Base-by-base conservation (phyloP, 148 eudicot species). In the Rhododendron simsii region DNA sequence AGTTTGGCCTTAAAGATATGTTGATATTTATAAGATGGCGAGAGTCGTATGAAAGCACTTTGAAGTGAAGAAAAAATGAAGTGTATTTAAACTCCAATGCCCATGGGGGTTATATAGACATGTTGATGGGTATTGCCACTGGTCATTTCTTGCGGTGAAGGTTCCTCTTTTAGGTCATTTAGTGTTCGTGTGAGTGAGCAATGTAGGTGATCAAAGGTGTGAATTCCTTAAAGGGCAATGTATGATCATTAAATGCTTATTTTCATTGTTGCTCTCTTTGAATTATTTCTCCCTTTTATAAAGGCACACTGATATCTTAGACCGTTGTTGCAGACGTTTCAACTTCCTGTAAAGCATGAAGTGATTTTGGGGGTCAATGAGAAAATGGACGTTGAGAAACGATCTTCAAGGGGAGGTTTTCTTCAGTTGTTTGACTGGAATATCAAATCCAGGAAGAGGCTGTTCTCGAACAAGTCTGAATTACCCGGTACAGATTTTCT, bases 361-460 rank as follows among this genome's bases (percentile, higher is more conserved):
- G 47, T 75, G 81, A 39, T 39, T 57, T 75, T 73, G 45, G 78
- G 63, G 73, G 71, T 78, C 85, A 76, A 86, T 85, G 90, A 85
- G 86, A 86, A 86, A 91, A 96, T 96, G 99, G 98, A 93, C 82
- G 87, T 92, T 63, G 98, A 94, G 88, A 92, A 91, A 82, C 91
- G 90, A 89, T 89, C 88, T 63, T 92, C 92, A 2, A 96, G 92
- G 88, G 99, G 98, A 41, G 92, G 98, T 30, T 93, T 97, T 83
- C 92, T 94, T 82, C 92, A 95, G 91, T 88, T 97, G 94, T 97
- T 97, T 85, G 99, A 95, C 88, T 97, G 98, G 98, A 93, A 94
- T 91, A 92, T 87, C 59, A 97, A 97, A 91, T 94, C 98, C 39
- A 90, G 93, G 87, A 97, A 94, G 86, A 97, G 93, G 93, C 92